phyloP scores from a whole-genome alignment of 768 basidiomycete genomes.

The Sistotremastrum niveocremeum region DNA sequence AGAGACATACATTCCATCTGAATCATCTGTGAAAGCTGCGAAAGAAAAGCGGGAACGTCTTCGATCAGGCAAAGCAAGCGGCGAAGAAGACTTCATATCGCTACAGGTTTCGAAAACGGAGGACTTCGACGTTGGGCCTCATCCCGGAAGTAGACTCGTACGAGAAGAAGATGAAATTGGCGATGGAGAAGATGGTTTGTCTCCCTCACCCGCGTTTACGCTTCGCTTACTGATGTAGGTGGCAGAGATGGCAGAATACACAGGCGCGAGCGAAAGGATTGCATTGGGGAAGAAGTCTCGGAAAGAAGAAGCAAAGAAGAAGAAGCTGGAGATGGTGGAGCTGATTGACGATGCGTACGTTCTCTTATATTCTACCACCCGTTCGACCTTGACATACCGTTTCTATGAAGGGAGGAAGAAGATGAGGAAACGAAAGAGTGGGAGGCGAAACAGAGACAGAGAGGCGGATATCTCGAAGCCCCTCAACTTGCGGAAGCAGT shows the following conservation, averaged over 20 bases:
- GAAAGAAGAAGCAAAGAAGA: conserved; percentile 54
- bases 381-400: conserved; percentile 1
- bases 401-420: conserved; percentile 45
- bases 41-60: conserved; percentile 66
- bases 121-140: conserved; percentile 52
- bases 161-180: conserved; percentile 83
- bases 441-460: conserved; percentile 72
- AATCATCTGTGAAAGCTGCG: conserved; percentile 56
- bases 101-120: conserved; percentile 48
- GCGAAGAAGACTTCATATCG: conserved; percentile 64
- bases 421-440: conserved; percentile 80
- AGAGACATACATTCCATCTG: conserved; percentile 48
- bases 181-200: conserved; percentile 75
- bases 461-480: conserved; percentile 45
- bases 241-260: conserved; percentile 75
- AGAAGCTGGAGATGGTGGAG: conserved; percentile 59
- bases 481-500: conserved; percentile 18
- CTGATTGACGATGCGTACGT: conserved; percentile 73
- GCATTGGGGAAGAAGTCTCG: conserved; percentile 73
- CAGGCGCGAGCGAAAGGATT: conserved; percentile 76
- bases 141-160: conserved; percentile 71
- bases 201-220: not conserved
- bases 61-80: conserved; percentile 27
- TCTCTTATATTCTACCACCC: not conserved
- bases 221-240: not conserved